phyloP scores from a whole-genome alignment of 495 filamentous ascomycete genomes.

The Xylaria venustula region DNA sequence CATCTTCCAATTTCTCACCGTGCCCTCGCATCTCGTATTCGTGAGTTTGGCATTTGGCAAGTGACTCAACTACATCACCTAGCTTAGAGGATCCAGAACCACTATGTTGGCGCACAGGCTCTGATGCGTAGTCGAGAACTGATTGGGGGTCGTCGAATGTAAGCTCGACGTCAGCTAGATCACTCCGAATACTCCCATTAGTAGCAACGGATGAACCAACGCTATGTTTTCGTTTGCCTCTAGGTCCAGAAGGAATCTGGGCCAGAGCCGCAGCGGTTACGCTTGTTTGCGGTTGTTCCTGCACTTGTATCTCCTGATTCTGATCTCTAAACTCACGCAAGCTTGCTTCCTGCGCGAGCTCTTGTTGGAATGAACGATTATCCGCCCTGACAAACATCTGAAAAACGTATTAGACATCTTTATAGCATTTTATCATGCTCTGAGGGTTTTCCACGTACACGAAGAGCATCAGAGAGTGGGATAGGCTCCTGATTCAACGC shows the following conservation, averaged over 20 bases:
- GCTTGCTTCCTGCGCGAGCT: slow-evolving; percentile 32
- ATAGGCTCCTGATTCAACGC: slow-evolving; percentile 33
- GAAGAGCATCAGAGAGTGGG: slow-evolving; percentile 39
- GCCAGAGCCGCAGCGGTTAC: slow-evolving; percentile 19
- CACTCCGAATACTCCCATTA: slow-evolving; percentile 22
- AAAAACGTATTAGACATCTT: slow-evolving; percentile 1
- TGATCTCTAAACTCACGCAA: neutral
- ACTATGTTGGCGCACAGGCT: slow-evolving; percentile 16
- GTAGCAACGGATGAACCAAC: slow-evolving; percentile 28
- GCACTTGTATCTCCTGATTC: slow-evolving; percentile 8
- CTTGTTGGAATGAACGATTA: slow-evolving; percentile 44
- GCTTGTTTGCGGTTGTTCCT: neutral
- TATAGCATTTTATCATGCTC: neutral
- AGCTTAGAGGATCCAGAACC: slow-evolving; percentile 6
- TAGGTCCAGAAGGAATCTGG: neutral
- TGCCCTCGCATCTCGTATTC: neutral
- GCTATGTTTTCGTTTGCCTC: slow-evolving; percentile 22
- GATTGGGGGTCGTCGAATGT: slow-evolving; percentile 23
- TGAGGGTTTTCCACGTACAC: slow-evolving; percentile 13
- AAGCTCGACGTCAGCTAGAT: slow-evolving; percentile 20
- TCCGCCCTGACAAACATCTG: slow-evolving; percentile 43
- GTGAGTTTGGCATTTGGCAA: slow-evolving; percentile 7
- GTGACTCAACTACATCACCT: slow-evolving; percentile 12
- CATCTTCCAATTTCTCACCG: neutral
- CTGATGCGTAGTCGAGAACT: slow-evolving; percentile 23